Base-by-base conservation (phyloP, 352 stramenopile species). In the Pythium folliculosum region DNA sequence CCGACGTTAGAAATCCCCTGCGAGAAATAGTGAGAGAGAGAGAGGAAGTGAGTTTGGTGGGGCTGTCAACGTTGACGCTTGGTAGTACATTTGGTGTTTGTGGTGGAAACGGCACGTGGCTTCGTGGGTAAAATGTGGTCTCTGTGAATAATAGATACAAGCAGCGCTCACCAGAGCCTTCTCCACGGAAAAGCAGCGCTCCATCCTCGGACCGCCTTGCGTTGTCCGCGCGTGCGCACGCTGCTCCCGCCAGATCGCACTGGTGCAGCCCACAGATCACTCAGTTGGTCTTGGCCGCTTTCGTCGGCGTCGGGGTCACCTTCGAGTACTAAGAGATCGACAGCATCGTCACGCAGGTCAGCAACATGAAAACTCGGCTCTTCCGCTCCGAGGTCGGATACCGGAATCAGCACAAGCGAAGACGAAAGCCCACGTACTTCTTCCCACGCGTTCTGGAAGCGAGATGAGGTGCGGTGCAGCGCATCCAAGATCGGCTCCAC, bases 381-480 rank as follows among this genome's bases (percentile, higher is more conserved):
- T 19, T 44, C 55, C 22, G 48, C 23, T 30, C 61, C 60, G 40
- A 56, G 22, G 51, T 50, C 52, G 40, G 60, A 73, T 32, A 73
- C 35, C n/a, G 67, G 67, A 38, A 70, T 48, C 57, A 74, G 35
- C 52, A 67, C 22, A 56, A 75, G 59, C 30, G 63, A 65, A 45
- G 69, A 75, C 58, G 69, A 75, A 10, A 71, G 40, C 2, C 32
- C 57, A 75, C 69, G 69, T 71, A 75, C 69, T 71, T 75, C 69
- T 69, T 75, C 58, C 69, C 69, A 75, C n/a, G 45, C 63, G 32
- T 65, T 62, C 19, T 71, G 69, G 27, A 75, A 65, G 7, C 58
- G 59, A 6, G 63, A 59, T 38, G 69, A 69, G 40, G 69, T 71
- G 17, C 63, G 57, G 8, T 75, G 63, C 25, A 70, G 35, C n/a